Percentiles rank a stretch among this genome's conserved stretches.
Evolutionary conservation across 208 protist genomes (phyloP).

Genomic region (Herpetomonas samuelpessoai): DNA sequence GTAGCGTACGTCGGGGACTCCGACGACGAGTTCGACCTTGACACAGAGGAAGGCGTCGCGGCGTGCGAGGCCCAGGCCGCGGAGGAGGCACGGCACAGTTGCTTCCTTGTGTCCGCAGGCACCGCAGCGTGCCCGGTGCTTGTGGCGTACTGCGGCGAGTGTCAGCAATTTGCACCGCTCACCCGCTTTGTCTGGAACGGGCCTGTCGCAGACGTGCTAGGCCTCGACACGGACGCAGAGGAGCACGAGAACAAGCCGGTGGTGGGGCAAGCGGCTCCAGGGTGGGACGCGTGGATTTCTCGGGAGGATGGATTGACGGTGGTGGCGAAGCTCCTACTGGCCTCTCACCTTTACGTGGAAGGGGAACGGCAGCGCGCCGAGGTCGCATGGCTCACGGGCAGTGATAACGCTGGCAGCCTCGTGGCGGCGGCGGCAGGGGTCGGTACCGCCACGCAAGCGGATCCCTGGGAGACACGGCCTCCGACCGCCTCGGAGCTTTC

Average conservation of each 20-base stretch:
- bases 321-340: slow-evolving; percentile 8
- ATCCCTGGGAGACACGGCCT: too few relatives aligned
- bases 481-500: background rate
- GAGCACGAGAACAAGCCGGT: background rate
- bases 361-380: background rate
- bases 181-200: slow-evolving; percentile 15
- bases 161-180: slow-evolving; percentile 48
- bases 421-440: too few relatives aligned
- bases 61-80: slow-evolving; percentile 43
- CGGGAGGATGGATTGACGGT: slow-evolving; percentile 7
- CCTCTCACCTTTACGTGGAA: slow-evolving; percentile 4
- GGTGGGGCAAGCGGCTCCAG: background rate
- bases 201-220: background rate
- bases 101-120: slow-evolving; percentile 51
- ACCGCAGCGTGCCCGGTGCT: slow-evolving; percentile 34
- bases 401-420: background rate
- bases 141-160: slow-evolving; percentile 56
- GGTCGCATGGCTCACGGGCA: too few relatives aligned
- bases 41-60: slow-evolving; percentile 18
- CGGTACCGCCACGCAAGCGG: too few relatives aligned
- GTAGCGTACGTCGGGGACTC: slow-evolving; percentile 15
- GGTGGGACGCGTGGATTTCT: slow-evolving; percentile 9
- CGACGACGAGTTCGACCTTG: slow-evolving; percentile 11
- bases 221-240: background rate
- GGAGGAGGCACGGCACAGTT: slow-evolving; percentile 40